Base-by-base conservation (phyloP, 768 basidiomycete genomes). In the Omphalotus guepiniiformis region DNA sequence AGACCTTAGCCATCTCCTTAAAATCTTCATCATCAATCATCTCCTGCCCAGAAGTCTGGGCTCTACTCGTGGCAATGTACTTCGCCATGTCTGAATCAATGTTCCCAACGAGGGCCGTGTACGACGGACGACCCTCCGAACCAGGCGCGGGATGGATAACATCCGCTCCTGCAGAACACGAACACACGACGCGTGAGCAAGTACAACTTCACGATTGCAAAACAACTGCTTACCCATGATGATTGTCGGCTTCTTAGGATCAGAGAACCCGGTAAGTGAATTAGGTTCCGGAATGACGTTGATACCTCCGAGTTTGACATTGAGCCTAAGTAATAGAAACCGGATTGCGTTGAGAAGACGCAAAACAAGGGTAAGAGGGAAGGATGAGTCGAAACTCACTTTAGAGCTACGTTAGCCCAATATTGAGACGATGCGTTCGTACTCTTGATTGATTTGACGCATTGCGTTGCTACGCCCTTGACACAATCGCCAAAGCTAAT, bases 81-180 rank as follows among this genome's bases (percentile, higher is more conserved):
- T 90, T 90, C 3, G 85, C 84, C 1, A 76, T 79, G 47, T 83
- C 78, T 0, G 78, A 78, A 59, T 93, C 90, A 23, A 93, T 80
- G 52, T 83, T 92, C 25, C 77, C 88, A 15, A 92, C 89, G 5
- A 93, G 68, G 5, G 88, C 74, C 0, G 89, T 85, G 60, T 87
- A 91, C 0, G 89, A 92, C 1, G 90, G 90, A 3, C 82, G 78
- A 15, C 82, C 86, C n/a, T 76, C 78, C 0, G 86, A 77, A 7
- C 88, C 88, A 16, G 90, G 88, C 6, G 87, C 76, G 7, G 90
- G 88, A 55, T 92, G 88, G 32, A 88, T 87, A 23, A 88, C 87
- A 60, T 91, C 88, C 15, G 88, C 88, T 52, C 86, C 83, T 86
- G 47, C 9, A 52, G 35, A 42, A 45, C 42, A 25, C n/a, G n/a